Evolutionary conservation across 208 protist species (phyloP).

Genomic region (Leishmania gerbilli): DNA sequence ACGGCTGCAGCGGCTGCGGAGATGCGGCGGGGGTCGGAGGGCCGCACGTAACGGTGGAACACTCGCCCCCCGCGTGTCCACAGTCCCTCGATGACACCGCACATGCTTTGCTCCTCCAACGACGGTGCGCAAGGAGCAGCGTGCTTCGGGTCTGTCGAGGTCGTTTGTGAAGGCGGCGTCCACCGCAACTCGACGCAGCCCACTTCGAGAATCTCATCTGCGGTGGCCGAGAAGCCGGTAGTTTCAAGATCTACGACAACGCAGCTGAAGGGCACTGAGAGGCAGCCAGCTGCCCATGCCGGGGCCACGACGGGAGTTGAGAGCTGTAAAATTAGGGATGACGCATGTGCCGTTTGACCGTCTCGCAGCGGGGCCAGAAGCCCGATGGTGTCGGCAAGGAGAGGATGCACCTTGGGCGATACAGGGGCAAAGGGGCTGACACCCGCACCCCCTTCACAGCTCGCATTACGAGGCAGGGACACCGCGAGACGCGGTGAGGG

Average conservation of each 20-base stretch:
- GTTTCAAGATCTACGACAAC: conserved; percentile 70
- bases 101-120: not conserved
- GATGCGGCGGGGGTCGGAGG: conserved; percentile 17
- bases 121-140: not conserved
- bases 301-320: not conserved
- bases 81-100: conserved; percentile 7
- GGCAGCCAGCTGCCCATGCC: not conserved
- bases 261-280: conserved; percentile 29
- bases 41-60: conserved; percentile 55
- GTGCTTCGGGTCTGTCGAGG: not conserved
- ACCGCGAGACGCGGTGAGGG: not conserved
- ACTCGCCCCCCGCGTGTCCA: conserved; percentile 45
- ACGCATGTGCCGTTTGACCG: not conserved
- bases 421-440: not conserved
- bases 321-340: not conserved
- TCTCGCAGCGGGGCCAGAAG: not conserved
- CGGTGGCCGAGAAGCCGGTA: conserved; percentile 51
- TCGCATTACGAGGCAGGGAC: not conserved
- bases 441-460: not conserved
- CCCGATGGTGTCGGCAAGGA: conserved; percentile 18
- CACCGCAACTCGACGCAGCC: conserved; percentile 63
- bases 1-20: conserved; percentile 21
- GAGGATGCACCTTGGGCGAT: conserved; percentile 1
- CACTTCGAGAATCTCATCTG: conserved; percentile 59
- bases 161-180: conserved; percentile 20